Conservation (phyloP, 2,329 filamentous ascomycete species). For the Trichoderma hamatum region DNA sequence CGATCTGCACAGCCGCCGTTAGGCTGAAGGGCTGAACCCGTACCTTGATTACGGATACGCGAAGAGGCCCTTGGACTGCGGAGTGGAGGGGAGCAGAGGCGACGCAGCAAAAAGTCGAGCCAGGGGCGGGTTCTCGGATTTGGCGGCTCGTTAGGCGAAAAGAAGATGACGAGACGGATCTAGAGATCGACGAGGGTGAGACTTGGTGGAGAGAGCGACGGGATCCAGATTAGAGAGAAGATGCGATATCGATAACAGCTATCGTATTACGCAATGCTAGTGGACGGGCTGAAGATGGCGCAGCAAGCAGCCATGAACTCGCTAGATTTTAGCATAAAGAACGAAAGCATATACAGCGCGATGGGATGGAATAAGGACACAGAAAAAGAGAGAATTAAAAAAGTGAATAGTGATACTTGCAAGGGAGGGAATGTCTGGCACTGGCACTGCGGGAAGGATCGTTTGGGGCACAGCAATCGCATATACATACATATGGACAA, state of each 20-base stretch:
- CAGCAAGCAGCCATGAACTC: slow-evolving; percentile 1
- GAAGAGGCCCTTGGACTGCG: slow-evolving; percentile 5
- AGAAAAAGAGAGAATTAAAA: not conserved
- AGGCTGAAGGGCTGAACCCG: slow-evolving; percentile 12
- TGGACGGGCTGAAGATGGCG: slow-evolving; percentile 12
- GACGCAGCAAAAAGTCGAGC: not conserved
- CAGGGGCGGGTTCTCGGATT: slow-evolving; percentile 11
- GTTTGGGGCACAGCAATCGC: not conserved
- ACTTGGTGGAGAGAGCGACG: slow-evolving; percentile 16
- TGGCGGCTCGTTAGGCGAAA: slow-evolving; percentile 21
- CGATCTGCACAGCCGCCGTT: slow-evolving; percentile 3
- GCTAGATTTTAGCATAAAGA: not conserved
- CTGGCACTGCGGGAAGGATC: not conserved
- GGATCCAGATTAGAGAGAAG: not conserved
- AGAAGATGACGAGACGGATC: slow-evolving; percentile 11
- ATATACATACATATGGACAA: not conserved
- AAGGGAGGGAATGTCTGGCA: not conserved
- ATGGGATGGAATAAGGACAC: not conserved
- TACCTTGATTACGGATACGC: slow-evolving; percentile 20
- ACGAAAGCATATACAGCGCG: not conserved
- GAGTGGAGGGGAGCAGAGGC: slow-evolving; percentile 4
- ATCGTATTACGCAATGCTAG: slow-evolving; percentile 14
- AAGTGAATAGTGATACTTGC: not conserved
- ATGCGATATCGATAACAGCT: slow-evolving; percentile 22
- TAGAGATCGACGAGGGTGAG: slow-evolving; percentile 24